Evolutionary conservation across 2,329 filamentous ascomycete species (phyloP).

Genomic region (Paradendryphiella salina): DNA sequence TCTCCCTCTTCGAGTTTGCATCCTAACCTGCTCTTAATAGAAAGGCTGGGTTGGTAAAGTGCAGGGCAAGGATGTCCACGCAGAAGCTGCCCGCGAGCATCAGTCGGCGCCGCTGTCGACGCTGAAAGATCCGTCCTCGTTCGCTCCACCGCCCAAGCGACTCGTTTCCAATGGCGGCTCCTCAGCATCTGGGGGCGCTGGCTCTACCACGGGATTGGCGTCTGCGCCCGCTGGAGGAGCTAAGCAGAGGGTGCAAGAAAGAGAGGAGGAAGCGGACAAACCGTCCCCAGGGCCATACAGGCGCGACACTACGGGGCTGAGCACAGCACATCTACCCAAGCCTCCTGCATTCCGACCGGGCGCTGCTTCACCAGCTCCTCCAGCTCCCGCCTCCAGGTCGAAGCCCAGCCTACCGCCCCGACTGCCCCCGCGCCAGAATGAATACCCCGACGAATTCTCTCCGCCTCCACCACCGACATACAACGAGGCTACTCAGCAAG

Average conservation of each 20-base stretch:
- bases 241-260: constrained; percentile 43
- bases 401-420: constrained; percentile 67
- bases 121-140: constrained; percentile 74
- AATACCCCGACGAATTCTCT: constrained; percentile 53
- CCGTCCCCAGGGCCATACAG: constrained; percentile 67
- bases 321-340: constrained; percentile 68
- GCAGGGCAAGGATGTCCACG: constrained; percentile 50
- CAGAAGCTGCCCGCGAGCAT: constrained; percentile 50
- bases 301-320: constrained; percentile 70
- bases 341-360: constrained; percentile 63
- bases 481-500: constrained; percentile 45
- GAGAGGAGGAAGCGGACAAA: constrained; percentile 38
- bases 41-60: constrained; percentile 62
- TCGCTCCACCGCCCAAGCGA: constrained; percentile 78
- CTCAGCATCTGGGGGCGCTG: constrained; percentile 33
- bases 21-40: constrained; percentile 42
- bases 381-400: constrained; percentile 42
- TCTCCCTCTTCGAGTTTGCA: constrained; percentile 1
- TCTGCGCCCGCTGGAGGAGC: constrained; percentile 49
- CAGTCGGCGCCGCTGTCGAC: constrained; percentile 66
- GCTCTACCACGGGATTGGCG: constrained; percentile 42
- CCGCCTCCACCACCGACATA: constrained; percentile 55
- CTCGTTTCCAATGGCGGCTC: constrained; percentile 54
- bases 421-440: constrained; percentile 69
- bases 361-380: constrained; percentile 25